These are phyloP conservation scores for Picea engelmannii DNA, from an alignment of 83 land plant species.

Conservation along the genomic window DNA sequence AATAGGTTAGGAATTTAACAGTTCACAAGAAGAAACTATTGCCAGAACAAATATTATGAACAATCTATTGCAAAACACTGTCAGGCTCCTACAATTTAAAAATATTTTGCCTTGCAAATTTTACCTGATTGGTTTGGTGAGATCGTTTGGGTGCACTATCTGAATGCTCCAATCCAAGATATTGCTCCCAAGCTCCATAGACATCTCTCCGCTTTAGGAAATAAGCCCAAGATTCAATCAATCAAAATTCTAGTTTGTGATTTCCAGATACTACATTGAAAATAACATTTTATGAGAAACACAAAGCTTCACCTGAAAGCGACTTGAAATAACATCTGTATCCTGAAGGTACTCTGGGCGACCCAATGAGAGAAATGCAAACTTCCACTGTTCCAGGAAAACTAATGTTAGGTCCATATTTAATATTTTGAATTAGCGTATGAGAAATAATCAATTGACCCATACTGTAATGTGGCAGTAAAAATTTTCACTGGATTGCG, in stretches of 20 bases:
- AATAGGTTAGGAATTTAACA: background rate
- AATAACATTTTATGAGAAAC: background rate
- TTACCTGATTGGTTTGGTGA: constrained; percentile 78
- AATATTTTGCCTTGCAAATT: background rate
- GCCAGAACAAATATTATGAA: background rate
- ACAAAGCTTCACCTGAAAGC: constrained; percentile 40
- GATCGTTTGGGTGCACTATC: constrained; percentile 86
- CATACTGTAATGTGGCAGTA: background rate
- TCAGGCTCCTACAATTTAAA: background rate
- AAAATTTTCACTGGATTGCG: background rate
- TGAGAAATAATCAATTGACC: background rate
- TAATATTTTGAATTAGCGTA: background rate
- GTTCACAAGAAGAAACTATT: background rate
- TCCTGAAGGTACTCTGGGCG: constrained; percentile 51
- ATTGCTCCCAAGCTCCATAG: constrained; percentile 98
- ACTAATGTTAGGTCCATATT: background rate
- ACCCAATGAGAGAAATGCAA: constrained; percentile 91
- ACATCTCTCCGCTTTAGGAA: constrained; percentile 69
- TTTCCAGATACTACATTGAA: background rate
- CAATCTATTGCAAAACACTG: background rate
- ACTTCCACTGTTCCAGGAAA: constrained; percentile 75
- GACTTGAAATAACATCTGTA: constrained; percentile 34
- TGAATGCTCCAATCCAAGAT: constrained; percentile 91
- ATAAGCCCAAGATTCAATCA: background rate
- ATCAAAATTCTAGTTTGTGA: background rate